A percentile compares a stretch with the other conserved stretches of the same genome.
phyloP scores from a whole-genome alignment of 1,284 basidiomycete genomes.

The Microbotryum silenes-acaulis region DNA sequence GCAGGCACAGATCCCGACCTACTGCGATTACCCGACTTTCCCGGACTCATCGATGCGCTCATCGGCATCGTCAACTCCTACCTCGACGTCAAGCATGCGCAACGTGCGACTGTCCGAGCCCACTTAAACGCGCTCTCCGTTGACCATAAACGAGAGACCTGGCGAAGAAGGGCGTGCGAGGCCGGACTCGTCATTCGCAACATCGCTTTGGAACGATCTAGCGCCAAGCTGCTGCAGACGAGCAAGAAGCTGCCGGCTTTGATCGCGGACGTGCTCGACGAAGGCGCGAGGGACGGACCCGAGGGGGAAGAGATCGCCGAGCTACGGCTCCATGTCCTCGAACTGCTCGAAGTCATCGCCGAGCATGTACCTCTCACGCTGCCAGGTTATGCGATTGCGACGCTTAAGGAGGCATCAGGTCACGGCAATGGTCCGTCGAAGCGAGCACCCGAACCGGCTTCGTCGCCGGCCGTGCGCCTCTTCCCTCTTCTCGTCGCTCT shows the following conservation, averaged over 20 bases:
- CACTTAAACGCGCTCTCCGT: background rate
- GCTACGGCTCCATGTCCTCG: slow-evolving; percentile 33
- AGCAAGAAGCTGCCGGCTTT: slow-evolving; percentile 38
- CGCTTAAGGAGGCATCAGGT: too few species aligned
- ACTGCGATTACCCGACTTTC: slow-evolving; percentile 58
- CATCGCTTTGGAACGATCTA: slow-evolving; percentile 58
- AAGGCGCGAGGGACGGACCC: slow-evolving; percentile 11
- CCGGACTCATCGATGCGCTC: slow-evolving; percentile 66
- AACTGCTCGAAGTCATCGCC: slow-evolving; percentile 33
- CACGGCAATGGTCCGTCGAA: background rate
- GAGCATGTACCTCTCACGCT: slow-evolving; percentile 18
- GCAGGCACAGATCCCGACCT: slow-evolving; percentile 56
- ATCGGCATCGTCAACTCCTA: slow-evolving; percentile 62
- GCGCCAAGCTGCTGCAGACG: slow-evolving; percentile 53
- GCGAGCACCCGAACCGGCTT: slow-evolving; percentile 17
- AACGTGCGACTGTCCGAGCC: slow-evolving; percentile 48
- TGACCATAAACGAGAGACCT: slow-evolving; percentile 9
- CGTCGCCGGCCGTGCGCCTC: slow-evolving; percentile 25
- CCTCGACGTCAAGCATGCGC: slow-evolving; percentile 4
- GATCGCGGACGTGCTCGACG: slow-evolving; percentile 20
- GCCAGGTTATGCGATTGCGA: slow-evolving; percentile 9
- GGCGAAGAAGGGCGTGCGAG: slow-evolving; percentile 43
- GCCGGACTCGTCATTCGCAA: slow-evolving; percentile 69
- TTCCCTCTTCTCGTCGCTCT: slow-evolving; percentile 51
- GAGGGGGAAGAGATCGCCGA: slow-evolving; percentile 30